Evolutionary conservation across 192 early-diverging fungal genomes (phyloP), one percentile per base, ranked within the genome.

Genomic region (Coemansia sp.): DNA sequence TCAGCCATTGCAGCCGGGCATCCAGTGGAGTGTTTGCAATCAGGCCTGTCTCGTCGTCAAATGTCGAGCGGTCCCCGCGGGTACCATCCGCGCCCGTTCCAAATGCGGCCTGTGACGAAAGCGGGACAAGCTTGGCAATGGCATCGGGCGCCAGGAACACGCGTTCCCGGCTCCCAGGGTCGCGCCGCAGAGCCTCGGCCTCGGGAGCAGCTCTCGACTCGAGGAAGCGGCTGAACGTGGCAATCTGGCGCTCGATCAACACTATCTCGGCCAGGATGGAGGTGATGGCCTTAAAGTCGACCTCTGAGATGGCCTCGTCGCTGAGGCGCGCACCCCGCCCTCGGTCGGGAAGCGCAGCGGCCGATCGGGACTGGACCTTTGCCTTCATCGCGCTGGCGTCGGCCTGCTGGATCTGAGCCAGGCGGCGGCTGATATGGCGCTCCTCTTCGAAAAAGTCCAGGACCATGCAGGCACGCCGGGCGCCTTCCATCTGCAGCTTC

Each of bases 401-500:
- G 13, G 30, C 30, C 33, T 56, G 59, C 29, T 70, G 55, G 37
- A 67, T 50, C 65, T 74, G 60, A 32, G 61, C 57, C 38, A 75
- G 46, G 18, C 54, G 64, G 31, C 70, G 73, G 38, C 51, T 56
- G 33, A 67, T 56, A 30, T 84, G 80, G 11, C 83, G 73, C 47
- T 80, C 82, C 31, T 98, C 89, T 29, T 79, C 68, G 57, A 96
- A 94, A 14, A 78, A 70, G 46, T 92, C 84, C 18, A 98, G 38
- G 17, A 94, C 79, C 47, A 82, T 81, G 16, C 57, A 53, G 22
- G 83, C 87, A 27, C 92, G 88, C 25, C 77, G 77, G 47, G 95
- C 90, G 7, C 82, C 84, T 53, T 96, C 92, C 53, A 89, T 82
- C 65, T 98, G 90, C 31, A 98, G 55, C 17, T 85, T 58, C 63